These are phyloP conservation scores for Diaporthe batatas DNA, from an alignment of 2,329 filamentous ascomycete genomes.

Conservation along the genomic window DNA sequence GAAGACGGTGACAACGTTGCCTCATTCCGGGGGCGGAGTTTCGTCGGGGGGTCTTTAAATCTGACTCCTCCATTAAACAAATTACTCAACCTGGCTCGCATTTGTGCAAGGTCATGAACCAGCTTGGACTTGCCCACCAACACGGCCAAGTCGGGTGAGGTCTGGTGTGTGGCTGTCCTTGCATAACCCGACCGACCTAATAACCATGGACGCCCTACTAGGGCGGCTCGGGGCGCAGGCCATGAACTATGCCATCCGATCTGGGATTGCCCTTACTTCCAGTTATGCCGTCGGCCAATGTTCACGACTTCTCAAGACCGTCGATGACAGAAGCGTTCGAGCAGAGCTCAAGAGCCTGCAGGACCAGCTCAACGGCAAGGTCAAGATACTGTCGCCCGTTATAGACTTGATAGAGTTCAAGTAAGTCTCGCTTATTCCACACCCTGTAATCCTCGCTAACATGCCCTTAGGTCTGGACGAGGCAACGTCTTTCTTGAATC, in stretches of 20 bases:
- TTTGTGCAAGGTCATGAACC: slow-evolving; percentile 24
- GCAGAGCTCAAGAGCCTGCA: slow-evolving; percentile 79
- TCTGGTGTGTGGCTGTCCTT: slow-evolving; percentile 18
- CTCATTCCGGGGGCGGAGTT: neutral
- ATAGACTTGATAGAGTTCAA: slow-evolving; percentile 95
- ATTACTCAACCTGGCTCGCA: neutral
- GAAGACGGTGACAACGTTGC: neutral
- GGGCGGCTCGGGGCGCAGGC: slow-evolving; percentile 73
- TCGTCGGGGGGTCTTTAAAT: neutral
- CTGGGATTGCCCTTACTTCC: slow-evolving; percentile 87
- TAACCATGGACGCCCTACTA: slow-evolving; percentile 77
- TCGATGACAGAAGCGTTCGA: slow-evolving; percentile 78
- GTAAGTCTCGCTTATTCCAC: slow-evolving; percentile 57
- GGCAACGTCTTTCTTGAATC: slow-evolving; percentile 79
- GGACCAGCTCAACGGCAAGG: slow-evolving; percentile 83
- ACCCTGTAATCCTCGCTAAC: slow-evolving; percentile 41
- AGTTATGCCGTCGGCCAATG: slow-evolving; percentile 88
- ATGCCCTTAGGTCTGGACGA: slow-evolving; percentile 59
- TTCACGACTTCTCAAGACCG: slow-evolving; percentile 80
- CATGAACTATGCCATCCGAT: slow-evolving; percentile 92
- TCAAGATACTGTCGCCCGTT: slow-evolving; percentile 90
- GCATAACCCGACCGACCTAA: slow-evolving; percentile 29
- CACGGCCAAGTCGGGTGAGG: slow-evolving; percentile 35
- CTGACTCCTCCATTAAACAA: neutral
- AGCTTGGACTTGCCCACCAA: slow-evolving; percentile 10